A percentile compares a stretch with the other conserved stretches of the same genome.
Conservation (phyloP, 768 basidiomycete species). For the Boletellus emodensis region DNA sequence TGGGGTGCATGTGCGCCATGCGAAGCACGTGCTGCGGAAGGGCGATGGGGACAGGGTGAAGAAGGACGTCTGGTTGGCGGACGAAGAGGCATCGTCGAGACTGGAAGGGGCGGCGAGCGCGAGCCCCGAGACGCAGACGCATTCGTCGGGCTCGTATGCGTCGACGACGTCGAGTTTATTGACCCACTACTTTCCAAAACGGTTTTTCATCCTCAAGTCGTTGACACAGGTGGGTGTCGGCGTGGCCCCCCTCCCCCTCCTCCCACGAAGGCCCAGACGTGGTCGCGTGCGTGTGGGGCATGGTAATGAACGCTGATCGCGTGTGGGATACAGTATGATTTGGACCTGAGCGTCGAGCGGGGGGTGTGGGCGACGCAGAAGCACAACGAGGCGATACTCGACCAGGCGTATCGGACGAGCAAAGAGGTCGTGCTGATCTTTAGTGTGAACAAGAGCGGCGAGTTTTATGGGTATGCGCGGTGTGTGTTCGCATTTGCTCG, state of each 20-base stretch:
- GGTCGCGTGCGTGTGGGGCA: no score
- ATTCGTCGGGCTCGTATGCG: conserved; percentile 61
- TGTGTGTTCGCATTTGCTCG: conserved; percentile 32
- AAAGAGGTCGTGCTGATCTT: conserved; percentile 87
- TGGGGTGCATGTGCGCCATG: conserved; percentile 80
- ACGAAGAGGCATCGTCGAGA: not conserved
- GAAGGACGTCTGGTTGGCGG: no score
- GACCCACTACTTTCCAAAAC: conserved; percentile 68
- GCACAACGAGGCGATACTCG: conserved; percentile 88
- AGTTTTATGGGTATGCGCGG: conserved; percentile 92
- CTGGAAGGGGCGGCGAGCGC: not conserved
- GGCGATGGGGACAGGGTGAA: not conserved
- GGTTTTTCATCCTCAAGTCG: conserved; percentile 93
- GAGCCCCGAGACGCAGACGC: conserved; percentile 16
- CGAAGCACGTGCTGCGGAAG: conserved; percentile 58
- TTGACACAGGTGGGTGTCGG: conserved; percentile 59
- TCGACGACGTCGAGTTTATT: conserved; percentile 86
- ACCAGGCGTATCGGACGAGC: conserved; percentile 90
- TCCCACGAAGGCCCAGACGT: no score
- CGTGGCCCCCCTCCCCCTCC: no score
- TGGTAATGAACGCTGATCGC: no score
- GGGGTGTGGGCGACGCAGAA: conserved; percentile 90
- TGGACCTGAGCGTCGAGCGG: conserved; percentile 73
- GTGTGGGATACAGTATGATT: conserved; percentile 51
- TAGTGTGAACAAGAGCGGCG: conserved; percentile 89